Evolutionary conservation across 2,329 filamentous ascomycete genomes (phyloP).

Genomic region (Claviceps arundinis): DNA sequence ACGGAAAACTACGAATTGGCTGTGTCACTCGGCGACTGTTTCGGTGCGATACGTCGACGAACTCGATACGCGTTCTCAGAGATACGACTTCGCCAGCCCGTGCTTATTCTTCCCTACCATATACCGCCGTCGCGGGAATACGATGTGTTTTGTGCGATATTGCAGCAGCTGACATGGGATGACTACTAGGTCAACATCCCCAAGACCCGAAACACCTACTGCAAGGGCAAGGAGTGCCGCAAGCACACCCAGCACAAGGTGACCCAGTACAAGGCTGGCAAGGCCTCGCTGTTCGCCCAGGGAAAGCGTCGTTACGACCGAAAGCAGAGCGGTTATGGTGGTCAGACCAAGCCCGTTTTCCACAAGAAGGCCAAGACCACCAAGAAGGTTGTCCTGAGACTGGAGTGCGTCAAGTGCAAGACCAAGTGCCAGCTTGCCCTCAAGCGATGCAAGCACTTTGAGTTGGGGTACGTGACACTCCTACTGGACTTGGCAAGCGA

Average conservation of each 20-base stretch:
- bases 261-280: constrained; percentile 94
- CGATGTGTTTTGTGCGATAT: not conserved
- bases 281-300: constrained; percentile 92
- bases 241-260: constrained; percentile 89
- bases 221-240: constrained; percentile 89
- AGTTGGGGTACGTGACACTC: constrained; percentile 70
- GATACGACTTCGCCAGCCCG: not conserved
- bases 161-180: constrained; percentile 4
- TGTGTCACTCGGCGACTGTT: not conserved
- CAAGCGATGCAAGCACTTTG: constrained; percentile 99
- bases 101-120: not conserved
- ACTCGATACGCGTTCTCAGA: not conserved
- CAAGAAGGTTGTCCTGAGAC: constrained; percentile 98
- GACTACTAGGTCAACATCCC: constrained; percentile 78
- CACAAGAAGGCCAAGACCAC: constrained; percentile 99
- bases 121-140: not conserved
- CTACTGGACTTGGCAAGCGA: not conserved
- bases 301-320: constrained; percentile 99
- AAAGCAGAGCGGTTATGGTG: constrained; percentile 99
- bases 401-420: constrained; percentile 98
- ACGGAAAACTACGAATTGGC: not conserved
- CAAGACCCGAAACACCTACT: constrained; percentile 95
- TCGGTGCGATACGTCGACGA: not conserved
- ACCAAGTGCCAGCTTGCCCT: constrained; percentile 93
- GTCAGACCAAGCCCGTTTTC: constrained; percentile 99